Base-by-base conservation (phyloP, 176 grass and related monocot species). In the Aegilops bicornis region DNA sequence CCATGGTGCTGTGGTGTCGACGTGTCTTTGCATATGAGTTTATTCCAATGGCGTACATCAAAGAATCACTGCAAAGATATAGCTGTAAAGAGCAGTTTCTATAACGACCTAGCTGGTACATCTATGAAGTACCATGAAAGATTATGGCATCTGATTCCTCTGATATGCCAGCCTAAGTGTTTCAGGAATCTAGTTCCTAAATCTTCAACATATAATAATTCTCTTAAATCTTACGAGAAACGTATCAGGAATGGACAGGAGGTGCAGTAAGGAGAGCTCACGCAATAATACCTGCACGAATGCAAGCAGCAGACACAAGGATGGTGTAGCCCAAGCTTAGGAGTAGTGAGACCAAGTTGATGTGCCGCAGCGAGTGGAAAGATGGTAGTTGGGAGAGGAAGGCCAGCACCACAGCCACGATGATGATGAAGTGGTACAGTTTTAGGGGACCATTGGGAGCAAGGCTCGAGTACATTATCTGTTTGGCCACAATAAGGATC, bases 381-480 rank as follows among this genome's bases (percentile, higher is more conserved):
- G 96, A 98, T 10, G 96, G 96, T 73, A 98, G 43, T 80, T 98
- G 96, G 20, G 96, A 95, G 25, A 98, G 93, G 56, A 98, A 83
- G 35, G 90, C 92, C 63, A 98, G 87, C 74, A 86, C 90, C 58
- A 94, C 87, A 9, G 93, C 87, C 42, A 94, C 96, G 83, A 94
- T 88, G 65, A 98, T 92, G 87, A 98, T 87, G 88, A 95, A 98
- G 65, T 98, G 93, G 80, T 98, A 96, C 45, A 98, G 79, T 79
- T 87, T 98, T 37, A 98, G n/a, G 31, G 91, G 82, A 25, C 93
- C 96, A 79, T 95, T 31, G 10, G 96, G 91, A 61, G 85, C 88
- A 39, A 98, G 70, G 47, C 88, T 92, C 14, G 84, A 92, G 79
- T 98, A 98, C 91, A 98, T 95, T 31, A 98, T 98, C 96, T 98